Percentiles rank a stretch among this genome's conserved stretches.
Conservation (phyloP, 1,284 basidiomycete species). For the Inonotus hispidus region DNA sequence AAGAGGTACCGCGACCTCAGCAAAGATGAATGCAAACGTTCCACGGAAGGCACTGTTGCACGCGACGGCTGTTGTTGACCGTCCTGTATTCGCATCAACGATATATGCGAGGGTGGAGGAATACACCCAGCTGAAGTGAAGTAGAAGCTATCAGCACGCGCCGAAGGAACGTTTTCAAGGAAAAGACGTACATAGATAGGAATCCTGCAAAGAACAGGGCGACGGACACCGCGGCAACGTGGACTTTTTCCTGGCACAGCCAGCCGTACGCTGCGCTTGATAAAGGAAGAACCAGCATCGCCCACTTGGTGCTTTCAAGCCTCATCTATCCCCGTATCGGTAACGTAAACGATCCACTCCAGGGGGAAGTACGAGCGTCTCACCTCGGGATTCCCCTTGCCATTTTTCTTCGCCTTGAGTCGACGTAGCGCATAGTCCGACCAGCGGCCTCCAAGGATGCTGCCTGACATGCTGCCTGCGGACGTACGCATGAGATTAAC, state of each 20-base stretch:
- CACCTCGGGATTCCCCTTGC: constrained; percentile 63
- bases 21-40: constrained; percentile 60
- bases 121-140: constrained; percentile 58
- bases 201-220: constrained; percentile 65
- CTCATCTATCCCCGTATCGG: constrained; percentile 52
- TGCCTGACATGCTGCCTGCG: constrained; percentile 62
- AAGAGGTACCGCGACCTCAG: constrained; percentile 58
- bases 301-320: constrained; percentile 54
- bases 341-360: background rate
- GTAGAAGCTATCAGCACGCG: constrained; percentile 16
- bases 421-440: constrained; percentile 61
- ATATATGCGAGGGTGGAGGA: constrained; percentile 69
- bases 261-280: constrained; percentile 71
- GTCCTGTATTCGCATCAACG: constrained; percentile 72
- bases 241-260: constrained; percentile 59
- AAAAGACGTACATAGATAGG: constrained; percentile 53
- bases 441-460: constrained; percentile 70
- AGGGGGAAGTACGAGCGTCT: constrained; percentile 16
- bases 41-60: constrained; percentile 70
- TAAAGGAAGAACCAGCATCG: constrained; percentile 51
- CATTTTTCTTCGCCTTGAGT: constrained; percentile 56
- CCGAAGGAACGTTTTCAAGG: constrained; percentile 1
- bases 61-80: constrained; percentile 66
- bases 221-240: constrained; percentile 58
- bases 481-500: background rate